phyloP scores from a whole-genome alignment of 2,329 filamentous ascomycete genomes.

The Talaromyces sp. region DNA sequence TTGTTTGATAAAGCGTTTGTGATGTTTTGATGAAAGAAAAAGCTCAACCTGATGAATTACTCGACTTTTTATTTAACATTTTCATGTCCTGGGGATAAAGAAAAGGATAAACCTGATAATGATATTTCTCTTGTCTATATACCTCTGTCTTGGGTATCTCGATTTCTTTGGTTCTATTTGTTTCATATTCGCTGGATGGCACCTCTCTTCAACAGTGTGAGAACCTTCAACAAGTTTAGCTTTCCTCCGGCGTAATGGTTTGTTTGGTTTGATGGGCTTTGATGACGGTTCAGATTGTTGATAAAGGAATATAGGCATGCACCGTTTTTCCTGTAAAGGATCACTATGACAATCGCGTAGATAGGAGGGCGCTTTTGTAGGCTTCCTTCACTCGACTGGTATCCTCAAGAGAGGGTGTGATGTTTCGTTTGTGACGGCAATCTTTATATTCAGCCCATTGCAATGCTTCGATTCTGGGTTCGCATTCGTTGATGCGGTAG shows the following conservation, averaged over 20 bases:
- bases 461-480: not conserved
- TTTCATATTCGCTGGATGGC: constrained; percentile 7
- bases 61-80: constrained; percentile 8
- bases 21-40: constrained; percentile 13
- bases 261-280: not conserved
- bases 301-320: not conserved
- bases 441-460: not conserved
- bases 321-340: not conserved
- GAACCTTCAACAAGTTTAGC: constrained; percentile 16
- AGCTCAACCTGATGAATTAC: constrained; percentile 20
- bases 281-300: not conserved
- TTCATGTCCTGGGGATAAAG: not conserved
- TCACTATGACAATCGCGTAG: not conserved
- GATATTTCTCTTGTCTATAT: constrained; percentile 6
- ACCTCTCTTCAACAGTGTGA: constrained; percentile 18
- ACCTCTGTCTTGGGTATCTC: not conserved
- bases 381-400: not conserved
- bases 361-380: not conserved
- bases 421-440: not conserved
- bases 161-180: not conserved
- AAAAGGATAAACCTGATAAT: constrained; percentile 11
- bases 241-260: constrained; percentile 3
- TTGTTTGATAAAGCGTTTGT: constrained; percentile 4
- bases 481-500: too few species aligned
- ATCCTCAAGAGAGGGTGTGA: not conserved